Conservation (phyloP, 1,139 yeast genomes). For the Protomyces gravidus region DNA sequence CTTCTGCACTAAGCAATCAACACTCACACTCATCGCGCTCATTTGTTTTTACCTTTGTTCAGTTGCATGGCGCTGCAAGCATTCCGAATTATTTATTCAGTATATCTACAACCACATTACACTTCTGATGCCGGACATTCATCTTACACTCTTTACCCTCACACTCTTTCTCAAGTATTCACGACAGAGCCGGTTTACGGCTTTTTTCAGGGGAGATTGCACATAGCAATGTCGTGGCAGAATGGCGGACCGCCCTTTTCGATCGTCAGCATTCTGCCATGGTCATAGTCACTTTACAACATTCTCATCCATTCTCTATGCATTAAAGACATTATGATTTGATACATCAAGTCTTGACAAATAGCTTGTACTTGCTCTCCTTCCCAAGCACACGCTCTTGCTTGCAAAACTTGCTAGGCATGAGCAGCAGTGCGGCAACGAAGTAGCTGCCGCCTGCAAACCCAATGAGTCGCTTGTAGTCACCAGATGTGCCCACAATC, state of each 20-base stretch:
- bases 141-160: neutral
- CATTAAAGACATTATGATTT: no score
- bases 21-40: neutral
- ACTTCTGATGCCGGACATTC: no score
- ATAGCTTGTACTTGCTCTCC: neutral
- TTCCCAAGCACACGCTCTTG: neutral
- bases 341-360: neutral
- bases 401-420: conserved; percentile 4
- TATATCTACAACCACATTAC: neutral
- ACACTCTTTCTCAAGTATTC: neutral
- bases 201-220: no score
- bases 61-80: neutral
- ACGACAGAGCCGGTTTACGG: no score
- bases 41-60: neutral
- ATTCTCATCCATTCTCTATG: neutral
- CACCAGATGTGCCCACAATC: conserved; percentile 15
- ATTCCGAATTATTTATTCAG: neutral
- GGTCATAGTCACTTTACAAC: neutral
- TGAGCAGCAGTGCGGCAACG: conserved; percentile 9
- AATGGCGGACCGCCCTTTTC: no score
- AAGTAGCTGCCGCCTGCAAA: conserved; percentile 12
- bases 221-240: no score
- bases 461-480: conserved; percentile 19
- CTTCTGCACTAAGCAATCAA: conserved; percentile 2
- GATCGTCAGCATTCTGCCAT: no score